phyloP scores from a whole-genome alignment of 139 green algal species.

The Chlamydomonas asymmetrica region DNA sequence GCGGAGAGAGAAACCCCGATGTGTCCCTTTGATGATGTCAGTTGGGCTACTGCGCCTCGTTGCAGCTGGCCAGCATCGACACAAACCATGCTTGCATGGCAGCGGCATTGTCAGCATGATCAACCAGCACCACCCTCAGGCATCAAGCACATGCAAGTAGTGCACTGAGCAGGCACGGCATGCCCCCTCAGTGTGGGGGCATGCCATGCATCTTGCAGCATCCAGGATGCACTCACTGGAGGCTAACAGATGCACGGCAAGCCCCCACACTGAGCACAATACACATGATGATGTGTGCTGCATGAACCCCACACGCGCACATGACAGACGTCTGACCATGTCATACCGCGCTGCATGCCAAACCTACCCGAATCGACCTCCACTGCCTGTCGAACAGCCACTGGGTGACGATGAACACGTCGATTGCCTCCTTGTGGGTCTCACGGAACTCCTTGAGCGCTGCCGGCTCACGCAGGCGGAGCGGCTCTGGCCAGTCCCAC shows the following conservation, averaged over 20 bases:
- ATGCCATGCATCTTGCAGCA: too few species aligned
- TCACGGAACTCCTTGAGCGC: constrained; percentile 47
- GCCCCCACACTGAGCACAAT: background rate
- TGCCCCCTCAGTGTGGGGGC: too few species aligned
- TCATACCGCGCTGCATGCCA: background rate
- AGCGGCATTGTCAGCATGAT: too few species aligned
- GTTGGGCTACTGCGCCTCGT: too few species aligned
- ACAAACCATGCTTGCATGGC: too few species aligned
- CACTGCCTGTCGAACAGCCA: constrained; percentile 97
- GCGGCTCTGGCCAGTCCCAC: constrained; percentile 89
- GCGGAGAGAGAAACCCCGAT: too few species aligned
- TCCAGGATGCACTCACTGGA: too few species aligned
- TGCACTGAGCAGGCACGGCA: too few species aligned
- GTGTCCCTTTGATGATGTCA: too few species aligned
- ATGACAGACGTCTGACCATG: background rate
- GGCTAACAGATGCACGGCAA: background rate
- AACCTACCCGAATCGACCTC: constrained; percentile 69
- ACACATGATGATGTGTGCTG: background rate
- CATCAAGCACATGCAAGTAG: too few species aligned
- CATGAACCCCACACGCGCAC: background rate
- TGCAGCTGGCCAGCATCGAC: too few species aligned
- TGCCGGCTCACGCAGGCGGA: constrained; percentile 46
- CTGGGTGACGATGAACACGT: constrained; percentile 90
- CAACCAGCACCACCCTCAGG: too few species aligned
- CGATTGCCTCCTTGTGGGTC: constrained; percentile 65